Evolutionary conservation across 2,329 filamentous ascomycete species (phyloP), one percentile per base, ranked within the genome.

Genomic region (Colletotrichum trifolii): DNA sequence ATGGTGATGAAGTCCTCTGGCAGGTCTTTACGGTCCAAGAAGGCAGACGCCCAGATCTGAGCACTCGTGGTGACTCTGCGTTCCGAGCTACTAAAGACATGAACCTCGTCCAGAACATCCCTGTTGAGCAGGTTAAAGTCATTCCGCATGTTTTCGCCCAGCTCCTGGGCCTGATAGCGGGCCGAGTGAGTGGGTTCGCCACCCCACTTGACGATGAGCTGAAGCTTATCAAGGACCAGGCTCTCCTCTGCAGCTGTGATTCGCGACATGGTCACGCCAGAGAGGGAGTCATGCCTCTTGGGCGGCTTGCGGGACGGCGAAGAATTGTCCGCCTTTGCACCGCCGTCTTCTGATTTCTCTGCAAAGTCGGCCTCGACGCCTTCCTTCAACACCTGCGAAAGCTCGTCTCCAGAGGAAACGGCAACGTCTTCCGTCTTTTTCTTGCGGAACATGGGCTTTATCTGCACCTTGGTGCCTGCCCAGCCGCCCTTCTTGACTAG

Each of bases 171-270:
- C 77, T 99, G 96, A 75, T 99, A 98, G 54, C 96, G 88, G 38
- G 96, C 96, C 35, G 96, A 97, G 77, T 99, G 96, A 0, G 96
- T 99, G 11, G 96, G 96, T 76, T 99, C 96, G 45, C 96, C 96
- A 70, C 96, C 96, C 96, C 96, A 99, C 75, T 99, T 99, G 78
- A 99, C 96, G 71, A 99, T 96, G 43, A 99, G 86, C 76, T 99
- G 96, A 39, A 99, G 82, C 77, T 99, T 99, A 76, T 99, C 96
- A 2, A 99, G 85, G 1, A 97, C 91, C 53, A 98, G 85, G 72
- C 94, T 94, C 75, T 98, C 94, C 74, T 98, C 96, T 13, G 90
- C 93, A 0, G 96, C 95, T 7, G 95, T 96, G 66, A 97, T 96
- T 66, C 96, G 91, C 25, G 95, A 98, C 81, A 97, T 91, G 1